Conservation (phyloP, 177 flowering plant species). For the Vitis hybrid region DNA sequence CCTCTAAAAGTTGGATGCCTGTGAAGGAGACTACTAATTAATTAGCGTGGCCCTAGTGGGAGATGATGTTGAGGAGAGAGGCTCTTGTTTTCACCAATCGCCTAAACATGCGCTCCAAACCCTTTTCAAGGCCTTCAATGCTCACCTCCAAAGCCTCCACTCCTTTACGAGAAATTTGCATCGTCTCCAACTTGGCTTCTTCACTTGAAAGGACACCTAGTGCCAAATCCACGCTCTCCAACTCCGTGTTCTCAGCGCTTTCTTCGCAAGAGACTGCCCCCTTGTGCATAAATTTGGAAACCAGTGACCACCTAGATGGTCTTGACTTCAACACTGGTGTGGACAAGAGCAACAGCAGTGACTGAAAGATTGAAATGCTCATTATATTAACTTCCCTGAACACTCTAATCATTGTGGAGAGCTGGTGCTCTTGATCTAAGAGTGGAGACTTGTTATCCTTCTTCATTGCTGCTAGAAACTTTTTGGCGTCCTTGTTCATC, state of each 20-base stretch:
- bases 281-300: slow-evolving; percentile 34
- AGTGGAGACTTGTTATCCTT: slow-evolving; percentile 22
- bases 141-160: slow-evolving; percentile 28
- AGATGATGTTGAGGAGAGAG: slow-evolving; percentile 31
- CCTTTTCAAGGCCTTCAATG: slow-evolving; percentile 33
- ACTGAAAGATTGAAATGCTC: slow-evolving; percentile 24
- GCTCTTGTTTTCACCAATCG: slow-evolving; percentile 34
- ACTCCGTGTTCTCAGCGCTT: slow-evolving; percentile 14
- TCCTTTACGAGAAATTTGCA: slow-evolving; percentile 13
- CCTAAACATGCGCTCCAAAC: slow-evolving; percentile 30
- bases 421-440: slow-evolving; percentile 22
- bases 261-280: slow-evolving; percentile 22
- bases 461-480: slow-evolving; percentile 15
- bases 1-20: slow-evolving; percentile 22
- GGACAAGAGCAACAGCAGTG: slow-evolving; percentile 24
- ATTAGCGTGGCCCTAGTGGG: background rate
- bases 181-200: background rate
- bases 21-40: background rate
- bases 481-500: slow-evolving; percentile 33
- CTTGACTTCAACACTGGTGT: slow-evolving; percentile 22
- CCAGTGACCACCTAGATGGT: slow-evolving; percentile 24
- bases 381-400: slow-evolving; percentile 27
- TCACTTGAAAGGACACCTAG: background rate
- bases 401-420: slow-evolving; percentile 26
- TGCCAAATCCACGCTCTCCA: slow-evolving; percentile 25